Base-by-base conservation (phyloP, 208 protist genomes). In the Acanthamoeba healyi region DNA sequence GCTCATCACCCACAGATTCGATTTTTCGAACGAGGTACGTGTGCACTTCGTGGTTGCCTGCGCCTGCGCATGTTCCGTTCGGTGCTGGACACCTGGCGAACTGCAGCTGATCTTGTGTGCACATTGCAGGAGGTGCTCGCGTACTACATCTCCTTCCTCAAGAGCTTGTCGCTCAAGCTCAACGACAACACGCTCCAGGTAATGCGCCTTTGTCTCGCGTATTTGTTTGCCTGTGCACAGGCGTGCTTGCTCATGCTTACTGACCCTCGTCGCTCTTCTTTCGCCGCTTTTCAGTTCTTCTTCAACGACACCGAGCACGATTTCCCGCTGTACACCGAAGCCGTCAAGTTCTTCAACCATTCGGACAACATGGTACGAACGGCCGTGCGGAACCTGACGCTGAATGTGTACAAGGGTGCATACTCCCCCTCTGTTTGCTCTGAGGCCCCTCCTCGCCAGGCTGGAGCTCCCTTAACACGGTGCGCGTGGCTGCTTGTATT, bases 61-160 rank as follows among this genome's bases (percentile, higher is more conserved):
- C 42, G 10, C n/a, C 10, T 79, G 34, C 38, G 4, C 17, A 19
- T 12, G 14, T 79, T 44, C 7, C 17, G 38, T 79, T 15, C 12
- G 34, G 7, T 42, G 34, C n/a, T n/a, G n/a, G n/a, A n/a, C n/a
- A n/a, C n/a, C n/a, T n/a, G n/a, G n/a, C n/a, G n/a, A n/a, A n/a
- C n/a, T n/a, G n/a, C n/a, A n/a, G n/a, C n/a, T n/a, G n/a, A n/a
- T n/a, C n/a, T n/a, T n/a, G n/a, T n/a, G n/a, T n/a, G n/a, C n/a
- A n/a, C n/a, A n/a, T n/a, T 79, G 70, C 70, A 79, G 70, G 98
- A 98, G 89, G 82, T 98, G 42, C 87, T 98, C 22, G 98, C 97
- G 14, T 98, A 98, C 89, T 98, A 98, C 94, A 98, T 98, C 63
- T 97, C 97, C n/a, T 98, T 98, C 74, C 82, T 98, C 29, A 98